A percentile compares a stretch with the other conserved stretches of the same genome.
phyloP scores from a whole-genome alignment of 768 basidiomycete genomes.

The Boletus insuetus region DNA sequence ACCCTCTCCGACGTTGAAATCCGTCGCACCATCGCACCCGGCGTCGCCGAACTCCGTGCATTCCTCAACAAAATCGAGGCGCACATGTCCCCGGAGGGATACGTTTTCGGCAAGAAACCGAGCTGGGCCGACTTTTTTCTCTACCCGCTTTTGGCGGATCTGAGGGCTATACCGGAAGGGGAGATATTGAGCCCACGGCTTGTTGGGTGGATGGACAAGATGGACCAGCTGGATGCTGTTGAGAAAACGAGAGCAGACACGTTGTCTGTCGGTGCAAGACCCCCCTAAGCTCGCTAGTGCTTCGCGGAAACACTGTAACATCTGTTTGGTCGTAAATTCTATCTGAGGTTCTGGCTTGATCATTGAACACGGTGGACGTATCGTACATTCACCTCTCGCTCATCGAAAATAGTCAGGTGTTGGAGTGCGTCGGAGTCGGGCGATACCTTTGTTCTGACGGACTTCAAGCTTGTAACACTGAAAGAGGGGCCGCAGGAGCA shows the following conservation, averaged over 20 bases:
- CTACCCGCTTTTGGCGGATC: slow-evolving; percentile 30
- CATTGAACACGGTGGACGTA: too few species aligned
- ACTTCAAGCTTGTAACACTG: too few species aligned
- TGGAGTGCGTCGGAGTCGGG: too few species aligned
- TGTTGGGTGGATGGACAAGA: slow-evolving; percentile 23
- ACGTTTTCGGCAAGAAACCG: slow-evolving; percentile 26
- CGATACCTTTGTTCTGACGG: too few species aligned
- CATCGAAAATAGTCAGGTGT: too few species aligned
- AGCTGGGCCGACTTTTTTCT: slow-evolving; percentile 36
- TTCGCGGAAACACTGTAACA: neutral
- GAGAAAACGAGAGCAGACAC: slow-evolving; percentile 24
- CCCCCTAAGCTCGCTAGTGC: slow-evolving; percentile 4
- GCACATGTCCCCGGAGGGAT: slow-evolving; percentile 27
- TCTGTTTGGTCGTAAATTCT: neutral
- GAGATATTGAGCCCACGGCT: slow-evolving; percentile 25
- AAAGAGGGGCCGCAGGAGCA: too few species aligned
- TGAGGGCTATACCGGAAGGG: slow-evolving; percentile 26
- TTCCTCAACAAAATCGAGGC: slow-evolving; percentile 21
- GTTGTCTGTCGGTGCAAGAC: slow-evolving; percentile 26
- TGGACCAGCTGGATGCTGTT: slow-evolving; percentile 26
- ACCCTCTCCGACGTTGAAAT: slow-evolving; percentile 22
- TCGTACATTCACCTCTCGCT: too few species aligned
- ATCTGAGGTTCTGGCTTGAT: too few species aligned
- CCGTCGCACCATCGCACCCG: slow-evolving; percentile 14
- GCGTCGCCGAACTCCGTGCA: slow-evolving; percentile 14